A percentile compares a stretch with the other conserved stretches of the same genome.
These are phyloP conservation scores for Erodium maritimum DNA, from an alignment of 345 rosid genomes.

Conservation along the genomic window DNA sequence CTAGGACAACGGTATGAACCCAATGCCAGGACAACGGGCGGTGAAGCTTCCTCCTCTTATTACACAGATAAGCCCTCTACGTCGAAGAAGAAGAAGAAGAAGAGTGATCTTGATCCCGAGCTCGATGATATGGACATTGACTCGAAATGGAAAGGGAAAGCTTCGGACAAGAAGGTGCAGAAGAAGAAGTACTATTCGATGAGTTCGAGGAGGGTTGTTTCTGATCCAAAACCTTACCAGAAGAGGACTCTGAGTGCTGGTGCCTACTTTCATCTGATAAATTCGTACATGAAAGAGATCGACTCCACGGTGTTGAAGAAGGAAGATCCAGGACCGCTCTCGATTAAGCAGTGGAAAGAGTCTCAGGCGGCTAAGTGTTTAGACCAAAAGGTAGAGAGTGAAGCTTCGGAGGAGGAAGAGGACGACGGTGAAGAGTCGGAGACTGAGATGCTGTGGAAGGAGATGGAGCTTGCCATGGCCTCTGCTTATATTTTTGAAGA, in stretches of 20 bases:
- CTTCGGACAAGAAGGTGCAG: constrained; percentile 16
- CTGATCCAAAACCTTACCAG: constrained; percentile 23
- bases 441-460: constrained; percentile 73
- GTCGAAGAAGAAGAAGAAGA: constrained; percentile 10
- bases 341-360: constrained; percentile 63
- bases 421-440: constrained; percentile 64
- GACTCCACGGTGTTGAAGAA: constrained; percentile 44
- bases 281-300: constrained; percentile 63
- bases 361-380: constrained; percentile 28
- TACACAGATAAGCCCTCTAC: constrained; percentile 10
- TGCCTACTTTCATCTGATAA: constrained; percentile 59
- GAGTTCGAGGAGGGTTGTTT: constrained; percentile 12
- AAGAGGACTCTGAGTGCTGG: constrained; percentile 54
- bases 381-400: constrained; percentile 18
- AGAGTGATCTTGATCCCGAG: constrained; percentile 18
- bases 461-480: constrained; percentile 75
- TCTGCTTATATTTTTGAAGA: constrained; percentile 64
- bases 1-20: constrained; percentile 26
- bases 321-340: constrained; percentile 20
- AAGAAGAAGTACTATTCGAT: constrained; percentile 11
- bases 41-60: constrained; percentile 17
- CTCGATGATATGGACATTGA: constrained; percentile 39
- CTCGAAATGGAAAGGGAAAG: constrained; percentile 26
- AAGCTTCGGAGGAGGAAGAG: constrained; percentile 20
- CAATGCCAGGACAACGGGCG: constrained; percentile 16